Evolutionary conservation across 2,329 filamentous ascomycete genomes (phyloP).

Genomic region (Fusarium pseudograminearum): DNA sequence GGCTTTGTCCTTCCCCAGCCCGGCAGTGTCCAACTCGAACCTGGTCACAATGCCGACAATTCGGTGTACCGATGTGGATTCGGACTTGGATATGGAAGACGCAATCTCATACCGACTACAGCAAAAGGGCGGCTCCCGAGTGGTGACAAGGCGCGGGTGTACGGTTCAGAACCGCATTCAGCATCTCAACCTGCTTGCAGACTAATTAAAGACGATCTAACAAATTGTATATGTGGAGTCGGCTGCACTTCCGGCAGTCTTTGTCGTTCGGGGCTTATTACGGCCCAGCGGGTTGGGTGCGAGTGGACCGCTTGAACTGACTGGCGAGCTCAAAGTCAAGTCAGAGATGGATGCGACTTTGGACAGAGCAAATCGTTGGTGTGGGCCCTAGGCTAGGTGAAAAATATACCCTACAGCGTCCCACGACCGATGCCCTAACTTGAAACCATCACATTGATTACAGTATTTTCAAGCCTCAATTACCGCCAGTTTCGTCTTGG

Average conservation of each 20-base stretch:
- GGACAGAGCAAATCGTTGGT: slow-evolving; percentile 1
- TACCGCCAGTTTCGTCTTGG: slow-evolving; percentile 46
- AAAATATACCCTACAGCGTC: slow-evolving; percentile 18
- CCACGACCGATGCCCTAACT: slow-evolving; percentile 36
- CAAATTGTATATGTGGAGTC: slow-evolving; percentile 46
- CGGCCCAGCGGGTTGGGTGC: slow-evolving; percentile 48
- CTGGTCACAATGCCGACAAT: slow-evolving; percentile 35
- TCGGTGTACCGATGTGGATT: slow-evolving; percentile 22
- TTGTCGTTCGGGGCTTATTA: slow-evolving; percentile 46
- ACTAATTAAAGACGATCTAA: slow-evolving; percentile 36
- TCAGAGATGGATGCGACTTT: slow-evolving; percentile 30
- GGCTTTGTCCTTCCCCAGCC: slow-evolving; percentile 21
- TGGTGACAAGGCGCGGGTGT: slow-evolving; percentile 12
- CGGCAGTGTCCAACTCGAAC: slow-evolving; percentile 34
- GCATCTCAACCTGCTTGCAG: slow-evolving; percentile 29
- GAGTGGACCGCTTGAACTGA: slow-evolving; percentile 39
- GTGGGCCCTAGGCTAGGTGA: slow-evolving; percentile 3
- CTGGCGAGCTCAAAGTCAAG: slow-evolving; percentile 40
- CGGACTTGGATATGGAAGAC: slow-evolving; percentile 2
- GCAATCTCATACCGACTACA: slow-evolving; percentile 11
- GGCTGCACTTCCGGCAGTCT: slow-evolving; percentile 50
- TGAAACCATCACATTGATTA: slow-evolving; percentile 41
- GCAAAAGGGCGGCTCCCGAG: slow-evolving; percentile 32
- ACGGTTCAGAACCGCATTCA: slow-evolving; percentile 22
- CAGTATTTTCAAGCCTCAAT: slow-evolving; percentile 33